phyloP scores from a whole-genome alignment of 1,284 basidiomycete genomes.

The Cryptococcus floricola region DNA sequence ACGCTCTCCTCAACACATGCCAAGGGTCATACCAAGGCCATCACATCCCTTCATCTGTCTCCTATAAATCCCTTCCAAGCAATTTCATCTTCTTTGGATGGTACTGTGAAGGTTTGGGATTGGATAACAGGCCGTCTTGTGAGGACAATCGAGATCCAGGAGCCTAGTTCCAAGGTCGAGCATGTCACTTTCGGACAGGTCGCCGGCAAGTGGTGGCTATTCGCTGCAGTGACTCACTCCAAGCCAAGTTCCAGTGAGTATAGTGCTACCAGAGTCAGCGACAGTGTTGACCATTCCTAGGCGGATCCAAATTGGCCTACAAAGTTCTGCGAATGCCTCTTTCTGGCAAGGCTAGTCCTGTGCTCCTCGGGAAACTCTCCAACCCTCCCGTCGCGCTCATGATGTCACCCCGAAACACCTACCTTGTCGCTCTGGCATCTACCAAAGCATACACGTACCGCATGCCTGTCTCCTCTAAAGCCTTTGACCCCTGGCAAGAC shows the following conservation, averaged over 20 bases:
- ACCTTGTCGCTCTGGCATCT: conserved; percentile 74
- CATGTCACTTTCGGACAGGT: conserved; percentile 36
- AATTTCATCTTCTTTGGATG: conserved; percentile 79
- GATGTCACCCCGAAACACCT: conserved; percentile 66
- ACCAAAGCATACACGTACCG: conserved; percentile 78
- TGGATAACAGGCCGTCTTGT: conserved; percentile 80
- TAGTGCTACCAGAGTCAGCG: neutral
- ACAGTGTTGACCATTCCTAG: neutral
- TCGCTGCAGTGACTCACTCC: conserved; percentile 25
- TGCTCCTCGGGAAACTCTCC: conserved; percentile 33
- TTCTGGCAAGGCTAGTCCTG: conserved; percentile 6
- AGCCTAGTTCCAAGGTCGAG: conserved; percentile 62
- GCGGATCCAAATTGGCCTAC: conserved; percentile 13
- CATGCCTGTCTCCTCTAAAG: conserved; percentile 37
- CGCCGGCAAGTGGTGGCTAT: conserved; percentile 36
- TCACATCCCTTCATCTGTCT: conserved; percentile 74
- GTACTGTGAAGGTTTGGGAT: conserved; percentile 86
- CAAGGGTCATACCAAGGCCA: conserved; percentile 54
- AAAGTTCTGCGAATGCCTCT: conserved; percentile 26
- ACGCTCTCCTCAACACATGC: conserved; percentile 59
- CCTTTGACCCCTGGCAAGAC: conserved; percentile 19
- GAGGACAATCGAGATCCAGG: conserved; percentile 62
- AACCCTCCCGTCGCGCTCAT: conserved; percentile 49
- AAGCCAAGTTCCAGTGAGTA: conserved; percentile 16
- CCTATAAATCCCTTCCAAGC: conserved; percentile 87